These are phyloP conservation scores for Exophiala sideris DNA, from an alignment of 2,329 filamentous ascomycete genomes.

Conservation along the genomic window DNA sequence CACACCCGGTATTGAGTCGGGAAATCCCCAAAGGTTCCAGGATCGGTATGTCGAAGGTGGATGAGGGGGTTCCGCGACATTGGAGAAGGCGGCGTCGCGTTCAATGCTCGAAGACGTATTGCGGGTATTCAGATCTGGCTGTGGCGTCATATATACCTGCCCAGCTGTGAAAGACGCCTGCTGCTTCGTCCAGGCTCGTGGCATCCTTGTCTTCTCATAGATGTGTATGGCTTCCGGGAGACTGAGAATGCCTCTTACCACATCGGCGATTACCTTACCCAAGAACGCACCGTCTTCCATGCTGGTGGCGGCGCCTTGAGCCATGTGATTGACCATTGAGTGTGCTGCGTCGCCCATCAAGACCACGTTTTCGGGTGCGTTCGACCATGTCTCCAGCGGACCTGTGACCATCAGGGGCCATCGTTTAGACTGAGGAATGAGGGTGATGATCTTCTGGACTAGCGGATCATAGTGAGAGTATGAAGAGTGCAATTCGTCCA, in stretches of 20 bases:
- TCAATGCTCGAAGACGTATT: neutral
- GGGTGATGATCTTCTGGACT: conserved; percentile 33
- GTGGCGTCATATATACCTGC: conserved; percentile 11
- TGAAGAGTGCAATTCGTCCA: conserved; percentile 42
- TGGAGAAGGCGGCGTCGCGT: neutral
- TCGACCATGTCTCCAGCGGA: conserved; percentile 41
- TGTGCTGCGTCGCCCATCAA: conserved; percentile 41
- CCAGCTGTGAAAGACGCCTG: conserved; percentile 10
- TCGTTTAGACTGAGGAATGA: conserved; percentile 4
- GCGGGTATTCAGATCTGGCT: conserved; percentile 3
- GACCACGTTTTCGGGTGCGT: conserved; percentile 39
- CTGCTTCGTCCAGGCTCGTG: conserved; percentile 34
- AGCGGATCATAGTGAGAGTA: conserved; percentile 46
- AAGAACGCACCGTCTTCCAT: conserved; percentile 46
- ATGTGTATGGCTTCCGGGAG: conserved; percentile 35
- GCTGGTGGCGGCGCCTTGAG: conserved; percentile 41
- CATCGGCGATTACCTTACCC: conserved; percentile 35
- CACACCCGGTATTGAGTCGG: conserved; percentile 9
- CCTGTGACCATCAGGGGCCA: conserved; percentile 46
- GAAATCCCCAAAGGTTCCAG: conserved; percentile 14
- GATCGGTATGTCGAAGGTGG: conserved; percentile 10
- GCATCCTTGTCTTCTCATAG: conserved; percentile 42
- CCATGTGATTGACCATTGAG: conserved; percentile 43
- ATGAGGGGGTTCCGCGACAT: neutral
- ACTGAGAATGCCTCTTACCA: conserved; percentile 33